These are phyloP conservation scores for Eimeria tenella DNA, from an alignment of 169 alveolate species.

Conservation along the genomic window DNA sequence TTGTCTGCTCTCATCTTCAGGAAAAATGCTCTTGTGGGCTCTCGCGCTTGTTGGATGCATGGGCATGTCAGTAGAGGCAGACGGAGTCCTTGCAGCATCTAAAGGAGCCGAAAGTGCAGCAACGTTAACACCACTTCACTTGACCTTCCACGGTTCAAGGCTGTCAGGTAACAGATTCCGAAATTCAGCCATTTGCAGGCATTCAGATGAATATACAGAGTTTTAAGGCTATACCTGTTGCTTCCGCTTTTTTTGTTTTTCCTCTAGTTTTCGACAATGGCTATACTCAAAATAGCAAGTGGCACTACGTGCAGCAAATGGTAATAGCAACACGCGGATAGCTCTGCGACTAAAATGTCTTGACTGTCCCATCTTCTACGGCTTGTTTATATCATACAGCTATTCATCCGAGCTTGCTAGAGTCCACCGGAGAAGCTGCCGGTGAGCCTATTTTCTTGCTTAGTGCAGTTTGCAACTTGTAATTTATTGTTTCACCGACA, in stretches of 20 bases:
- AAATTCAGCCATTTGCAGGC: too few species aligned
- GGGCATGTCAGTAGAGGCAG: not conserved
- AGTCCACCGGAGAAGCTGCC: conserved; percentile 8
- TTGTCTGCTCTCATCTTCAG: not conserved
- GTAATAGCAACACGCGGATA: not conserved
- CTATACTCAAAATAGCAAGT: not conserved
- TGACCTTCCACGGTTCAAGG: not conserved
- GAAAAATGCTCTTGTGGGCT: conserved; percentile 17
- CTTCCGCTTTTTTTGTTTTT: not conserved
- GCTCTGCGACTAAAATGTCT: too few species aligned
- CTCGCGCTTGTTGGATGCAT: conserved; percentile 53
- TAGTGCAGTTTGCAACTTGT: not conserved
- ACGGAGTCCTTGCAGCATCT: not conserved
- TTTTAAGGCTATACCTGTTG: not conserved
- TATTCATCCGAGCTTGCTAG: conserved; percentile 50
- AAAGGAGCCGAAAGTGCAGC: not conserved
- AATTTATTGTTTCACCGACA: not conserved
- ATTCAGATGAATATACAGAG: not conserved
- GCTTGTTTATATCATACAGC: not conserved
- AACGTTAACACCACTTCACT: not conserved
- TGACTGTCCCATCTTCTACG: too few species aligned
- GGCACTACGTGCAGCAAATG: not conserved
- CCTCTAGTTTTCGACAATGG: not conserved
- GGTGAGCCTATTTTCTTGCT: not conserved
- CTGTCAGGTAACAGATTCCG: conserved; percentile 23